A percentile compares a stretch with the other conserved stretches of the same genome.
phyloP scores from a whole-genome alignment of 192 early-diverging fungal species.

The Thoreauomyces humboldtii region DNA sequence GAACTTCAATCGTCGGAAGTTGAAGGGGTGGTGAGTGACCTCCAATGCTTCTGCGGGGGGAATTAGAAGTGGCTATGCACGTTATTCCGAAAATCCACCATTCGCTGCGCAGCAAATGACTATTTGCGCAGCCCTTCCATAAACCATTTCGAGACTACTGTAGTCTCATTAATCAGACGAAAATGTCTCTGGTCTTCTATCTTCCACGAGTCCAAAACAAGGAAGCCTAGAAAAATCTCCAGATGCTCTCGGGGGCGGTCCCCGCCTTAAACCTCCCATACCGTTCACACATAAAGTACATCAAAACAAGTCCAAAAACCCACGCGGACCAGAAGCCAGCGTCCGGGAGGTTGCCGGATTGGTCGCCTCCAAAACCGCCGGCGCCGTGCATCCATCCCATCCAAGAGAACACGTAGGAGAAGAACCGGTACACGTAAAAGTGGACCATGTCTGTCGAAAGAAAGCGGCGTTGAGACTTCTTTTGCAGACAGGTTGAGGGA shows the following conservation, averaged over 20 bases:
- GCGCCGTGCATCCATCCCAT: not conserved
- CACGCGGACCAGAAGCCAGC: slow-evolving; percentile 21
- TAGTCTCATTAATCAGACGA: no score
- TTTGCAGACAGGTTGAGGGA: not conserved
- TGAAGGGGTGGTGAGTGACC: no score
- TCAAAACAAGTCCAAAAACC: slow-evolving; percentile 19
- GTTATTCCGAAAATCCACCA: no score
- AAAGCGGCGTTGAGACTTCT: not conserved
- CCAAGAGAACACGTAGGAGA: not conserved
- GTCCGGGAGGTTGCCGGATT: slow-evolving; percentile 22
- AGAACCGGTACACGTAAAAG: slow-evolving; percentile 25
- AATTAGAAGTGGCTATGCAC: no score
- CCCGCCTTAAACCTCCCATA: slow-evolving; percentile 26
- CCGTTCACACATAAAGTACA: slow-evolving; percentile 16
- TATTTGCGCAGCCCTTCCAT: no score
- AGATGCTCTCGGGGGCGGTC: slow-evolving; percentile 15
- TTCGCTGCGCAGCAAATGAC: no score
- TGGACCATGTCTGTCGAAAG: slow-evolving; percentile 18
- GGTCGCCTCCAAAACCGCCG: slow-evolving; percentile 1
- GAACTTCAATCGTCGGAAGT: no score
- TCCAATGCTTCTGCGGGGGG: no score
- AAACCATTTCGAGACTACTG: no score
- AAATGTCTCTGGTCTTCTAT: no score
- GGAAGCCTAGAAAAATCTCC: slow-evolving; percentile 30
- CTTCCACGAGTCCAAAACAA: no score